Evolutionary conservation across 2,329 filamentous ascomycete genomes (phyloP).

Genomic region (Neonectria coccinea): DNA sequence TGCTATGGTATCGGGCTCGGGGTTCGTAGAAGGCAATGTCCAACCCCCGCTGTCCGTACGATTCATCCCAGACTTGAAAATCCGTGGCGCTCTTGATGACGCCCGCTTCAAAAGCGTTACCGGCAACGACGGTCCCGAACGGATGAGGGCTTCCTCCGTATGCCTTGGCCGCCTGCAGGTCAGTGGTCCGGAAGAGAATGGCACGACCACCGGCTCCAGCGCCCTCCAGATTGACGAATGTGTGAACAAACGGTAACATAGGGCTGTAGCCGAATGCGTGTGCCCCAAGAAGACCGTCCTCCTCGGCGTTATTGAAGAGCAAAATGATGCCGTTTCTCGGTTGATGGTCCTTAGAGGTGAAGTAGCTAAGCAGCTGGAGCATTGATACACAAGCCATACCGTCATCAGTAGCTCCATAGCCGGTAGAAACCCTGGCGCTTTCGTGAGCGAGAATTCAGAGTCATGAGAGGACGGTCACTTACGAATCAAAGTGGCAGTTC

Average conservation of each 20-base stretch:
- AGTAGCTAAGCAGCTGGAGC: constrained; percentile 88
- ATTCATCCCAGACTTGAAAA: constrained; percentile 83
- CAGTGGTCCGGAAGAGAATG: constrained; percentile 87
- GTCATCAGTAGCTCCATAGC: constrained; percentile 93
- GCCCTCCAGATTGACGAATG: constrained; percentile 94
- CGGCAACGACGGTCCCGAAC: constrained; percentile 84
- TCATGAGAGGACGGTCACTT: constrained; percentile 39
- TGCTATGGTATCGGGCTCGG: constrained; percentile 88
- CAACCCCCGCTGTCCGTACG: constrained; percentile 84
- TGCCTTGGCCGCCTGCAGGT: constrained; percentile 84
- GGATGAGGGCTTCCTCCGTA: constrained; percentile 80
- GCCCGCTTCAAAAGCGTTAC: constrained; percentile 84
- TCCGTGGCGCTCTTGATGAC: constrained; percentile 89
- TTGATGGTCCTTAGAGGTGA: constrained; percentile 76
- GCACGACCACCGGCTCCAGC: constrained; percentile 92
- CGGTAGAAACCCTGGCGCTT: constrained; percentile 79
- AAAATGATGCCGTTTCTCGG: constrained; percentile 85
- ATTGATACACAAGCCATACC: constrained; percentile 90
- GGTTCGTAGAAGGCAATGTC: constrained; percentile 94
- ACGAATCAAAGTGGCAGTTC: constrained; percentile 92
- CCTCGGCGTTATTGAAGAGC: constrained; percentile 94
- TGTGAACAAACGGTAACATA: constrained; percentile 81
- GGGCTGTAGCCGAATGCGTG: constrained; percentile 87
- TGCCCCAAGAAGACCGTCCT: constrained; percentile 91
- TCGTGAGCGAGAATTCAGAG: constrained; percentile 30